Conservation (phyloP, 2,329 filamentous ascomycete genomes). For the Zymoseptoria passerinii region DNA sequence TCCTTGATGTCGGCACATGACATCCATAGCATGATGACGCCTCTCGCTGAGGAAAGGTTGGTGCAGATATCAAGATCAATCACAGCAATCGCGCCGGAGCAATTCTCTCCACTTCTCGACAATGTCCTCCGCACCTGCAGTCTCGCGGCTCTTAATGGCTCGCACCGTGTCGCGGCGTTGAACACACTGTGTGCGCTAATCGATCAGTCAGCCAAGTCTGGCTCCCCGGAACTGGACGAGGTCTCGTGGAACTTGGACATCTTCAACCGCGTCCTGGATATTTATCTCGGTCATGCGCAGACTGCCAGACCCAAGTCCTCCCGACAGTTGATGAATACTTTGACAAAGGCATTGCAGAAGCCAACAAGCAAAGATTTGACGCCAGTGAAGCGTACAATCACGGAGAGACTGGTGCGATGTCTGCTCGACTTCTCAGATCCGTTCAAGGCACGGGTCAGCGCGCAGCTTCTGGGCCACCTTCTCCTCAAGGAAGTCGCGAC, state of each 20-base stretch:
- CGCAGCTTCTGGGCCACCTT: constrained; percentile 15
- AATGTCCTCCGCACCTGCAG: constrained; percentile 16
- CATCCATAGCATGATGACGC: not conserved
- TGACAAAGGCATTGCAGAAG: constrained; percentile 32
- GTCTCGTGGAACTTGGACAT: constrained; percentile 30
- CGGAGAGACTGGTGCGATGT: constrained; percentile 20
- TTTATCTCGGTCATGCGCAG: constrained; percentile 37
- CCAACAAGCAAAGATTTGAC: constrained; percentile 2
- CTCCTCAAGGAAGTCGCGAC: constrained; percentile 13
- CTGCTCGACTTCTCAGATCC: constrained; percentile 12
- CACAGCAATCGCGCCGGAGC: not conserved
- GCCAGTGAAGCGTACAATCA: constrained; percentile 8
- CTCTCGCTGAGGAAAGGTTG: not conserved
- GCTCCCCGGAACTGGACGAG: constrained; percentile 18
- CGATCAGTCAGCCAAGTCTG: constrained; percentile 32
- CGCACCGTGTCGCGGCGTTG: constrained; percentile 40
- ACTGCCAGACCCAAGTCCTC: constrained; percentile 41
- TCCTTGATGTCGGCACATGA: too few species aligned
- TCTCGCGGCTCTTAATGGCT: constrained; percentile 17
- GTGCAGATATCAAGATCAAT: too few species aligned
- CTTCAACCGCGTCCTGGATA: constrained; percentile 33
- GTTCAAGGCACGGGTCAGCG: constrained; percentile 11
- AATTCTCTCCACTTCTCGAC: constrained; percentile 13
- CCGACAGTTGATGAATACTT: constrained; percentile 36
- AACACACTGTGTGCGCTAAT: constrained; percentile 40